Evolutionary conservation across 441 rosid species (phyloP), one percentile per base, ranked within the genome.

Genomic region (Codiaeum variegatum): DNA sequence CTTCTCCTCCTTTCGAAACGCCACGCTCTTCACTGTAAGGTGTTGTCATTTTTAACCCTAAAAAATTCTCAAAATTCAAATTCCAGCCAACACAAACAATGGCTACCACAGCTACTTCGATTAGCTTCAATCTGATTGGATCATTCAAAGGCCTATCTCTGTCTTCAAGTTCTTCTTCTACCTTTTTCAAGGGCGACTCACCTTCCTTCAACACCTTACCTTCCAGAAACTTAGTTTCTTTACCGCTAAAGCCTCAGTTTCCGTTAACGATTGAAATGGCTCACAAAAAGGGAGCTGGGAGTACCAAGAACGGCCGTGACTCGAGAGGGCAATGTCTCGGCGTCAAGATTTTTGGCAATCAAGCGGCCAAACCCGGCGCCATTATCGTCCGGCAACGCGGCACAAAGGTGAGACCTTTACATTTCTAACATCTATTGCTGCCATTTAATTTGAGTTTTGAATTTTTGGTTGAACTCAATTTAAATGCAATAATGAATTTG

Each of bases 251-350:
- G 38, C 77, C 88, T 49, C 83, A 88, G 69, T 21, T 85, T 65
- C 93, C 93, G 1, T 66, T 88, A 68, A 88, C 90, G 1, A 90
- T 94, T 34, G 88, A 92, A 73, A 85, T 89, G 74, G 99, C 99
- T 24, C 99, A 94, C 83, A 94, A 94, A 85, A 94, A 94, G 78
- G 98, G 99, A 71, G 97, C 97, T 11, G 99, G 98, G 2, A 94
- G 99, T 62, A 94, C 98, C 13, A 94, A 94, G 86, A 94, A 92
- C 63, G 98, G 97, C 75, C 98, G 98, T 67, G 99, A 94, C 76
- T 92, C 98, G 49, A 80, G 29, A 11, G 99, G 98, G 7, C 86
- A 92, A 49, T 80, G 97, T 55, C 98, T 92, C 44, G 98, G 97
- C 26, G 97, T 94, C 75, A 94, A 94, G 82, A 90, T 94, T 63